Conservation (phyloP, 2,329 filamentous ascomycete genomes). For the Aspergillus piperis region DNA sequence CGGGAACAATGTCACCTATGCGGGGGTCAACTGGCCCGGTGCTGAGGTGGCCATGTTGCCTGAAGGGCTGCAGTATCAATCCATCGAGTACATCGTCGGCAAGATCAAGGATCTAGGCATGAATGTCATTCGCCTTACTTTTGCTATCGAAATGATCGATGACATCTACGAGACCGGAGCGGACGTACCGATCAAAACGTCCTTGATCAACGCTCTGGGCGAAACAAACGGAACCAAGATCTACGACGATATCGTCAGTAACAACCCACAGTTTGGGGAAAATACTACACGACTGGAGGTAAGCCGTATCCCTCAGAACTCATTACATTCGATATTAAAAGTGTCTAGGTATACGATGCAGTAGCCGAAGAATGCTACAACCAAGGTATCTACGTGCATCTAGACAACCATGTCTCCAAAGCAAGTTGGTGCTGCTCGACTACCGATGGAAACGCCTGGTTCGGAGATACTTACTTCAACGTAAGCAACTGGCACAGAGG, state of each 20-base stretch:
- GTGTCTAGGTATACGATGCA: slow-evolving; percentile 57
- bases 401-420: slow-evolving; percentile 64
- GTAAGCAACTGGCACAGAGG: slow-evolving; percentile 63
- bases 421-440: slow-evolving; percentile 61
- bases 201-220: slow-evolving; percentile 43
- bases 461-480: slow-evolving; percentile 62
- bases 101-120: slow-evolving; percentile 35
- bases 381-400: slow-evolving; percentile 59
- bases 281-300: slow-evolving; percentile 36
- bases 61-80: slow-evolving; percentile 35
- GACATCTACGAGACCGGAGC: slow-evolving; percentile 44
- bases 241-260: slow-evolving; percentile 38
- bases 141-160: slow-evolving; percentile 46
- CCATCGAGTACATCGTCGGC: slow-evolving; percentile 28
- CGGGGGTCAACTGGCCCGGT: slow-evolving; percentile 37
- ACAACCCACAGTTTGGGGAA: slow-evolving; percentile 40
- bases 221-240: slow-evolving; percentile 44
- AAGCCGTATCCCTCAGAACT: background rate
- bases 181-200: slow-evolving; percentile 43
- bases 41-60: slow-evolving; percentile 36
- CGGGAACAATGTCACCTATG: slow-evolving; percentile 32
- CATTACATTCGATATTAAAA: background rate
- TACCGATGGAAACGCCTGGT: slow-evolving; percentile 61
- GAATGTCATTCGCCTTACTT: slow-evolving; percentile 41
- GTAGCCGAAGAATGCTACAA: slow-evolving; percentile 59